phyloP scores from a whole-genome alignment of 169 alveolate genomes.

The Cyclospora cayetanensis region DNA sequence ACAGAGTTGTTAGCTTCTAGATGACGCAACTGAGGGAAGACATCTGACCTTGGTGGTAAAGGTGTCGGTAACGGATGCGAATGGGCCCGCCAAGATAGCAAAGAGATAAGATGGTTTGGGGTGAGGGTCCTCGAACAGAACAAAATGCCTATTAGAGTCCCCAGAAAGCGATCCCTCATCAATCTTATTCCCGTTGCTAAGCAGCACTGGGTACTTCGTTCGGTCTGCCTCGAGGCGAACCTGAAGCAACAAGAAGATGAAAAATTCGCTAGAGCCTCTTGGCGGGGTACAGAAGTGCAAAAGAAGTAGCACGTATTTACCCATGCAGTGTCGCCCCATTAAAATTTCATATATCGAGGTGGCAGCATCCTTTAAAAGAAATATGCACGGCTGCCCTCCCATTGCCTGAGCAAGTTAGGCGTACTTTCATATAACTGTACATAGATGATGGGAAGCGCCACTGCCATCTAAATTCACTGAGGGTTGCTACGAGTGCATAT shows the following conservation, averaged over 20 bases:
- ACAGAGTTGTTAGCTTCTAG: too few relatives aligned
- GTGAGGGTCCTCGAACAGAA: conserved; percentile 88
- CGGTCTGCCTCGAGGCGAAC: conserved; percentile 90
- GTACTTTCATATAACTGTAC: too few relatives aligned
- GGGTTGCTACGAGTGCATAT: too few relatives aligned
- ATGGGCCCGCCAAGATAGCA: conserved; percentile 93
- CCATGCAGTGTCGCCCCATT: too few relatives aligned
- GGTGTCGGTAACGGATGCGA: conserved; percentile 80
- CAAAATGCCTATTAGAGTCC: conserved; percentile 55
- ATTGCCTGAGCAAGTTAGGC: too few relatives aligned
- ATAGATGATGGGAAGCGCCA: too few relatives aligned
- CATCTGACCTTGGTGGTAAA: conserved; percentile 83
- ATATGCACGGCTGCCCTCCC: too few relatives aligned
- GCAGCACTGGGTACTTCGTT: conserved; percentile 86
- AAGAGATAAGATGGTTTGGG: conserved; percentile 93
- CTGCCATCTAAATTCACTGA: too few relatives aligned
- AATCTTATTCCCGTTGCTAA: conserved; percentile 87
- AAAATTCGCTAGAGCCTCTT: background rate
- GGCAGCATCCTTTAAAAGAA: too few relatives aligned
- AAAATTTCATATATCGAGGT: too few relatives aligned
- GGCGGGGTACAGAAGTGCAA: background rate
- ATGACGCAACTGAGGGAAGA: too few relatives aligned
- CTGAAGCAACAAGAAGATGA: conserved; percentile 4
- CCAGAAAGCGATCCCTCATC: conserved; percentile 82
- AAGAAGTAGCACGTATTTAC: background rate